Evolutionary conservation across 495 filamentous ascomycete genomes (phyloP).

Genomic region (Aspergillus steynii): DNA sequence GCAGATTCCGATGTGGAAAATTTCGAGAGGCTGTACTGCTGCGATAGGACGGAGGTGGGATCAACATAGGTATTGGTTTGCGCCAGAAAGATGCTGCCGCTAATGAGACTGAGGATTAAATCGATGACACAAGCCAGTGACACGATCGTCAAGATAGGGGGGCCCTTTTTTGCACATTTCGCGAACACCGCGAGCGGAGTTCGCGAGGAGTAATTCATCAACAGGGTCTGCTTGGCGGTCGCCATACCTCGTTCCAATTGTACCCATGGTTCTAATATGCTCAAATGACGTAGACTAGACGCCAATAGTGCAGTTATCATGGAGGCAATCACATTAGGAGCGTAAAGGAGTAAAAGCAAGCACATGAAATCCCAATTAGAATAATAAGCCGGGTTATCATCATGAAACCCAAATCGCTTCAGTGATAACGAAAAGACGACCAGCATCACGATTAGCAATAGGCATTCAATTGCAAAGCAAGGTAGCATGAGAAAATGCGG

Average conservation of each 20-base stretch:
- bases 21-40: constrained; percentile 12
- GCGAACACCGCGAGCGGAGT: constrained; percentile 13
- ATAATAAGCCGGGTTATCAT: constrained; percentile 9
- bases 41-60: constrained; percentile 2
- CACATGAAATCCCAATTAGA: constrained; percentile 10
- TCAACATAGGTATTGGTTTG: constrained; percentile 9
- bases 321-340: constrained; percentile 26
- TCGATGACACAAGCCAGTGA: constrained; percentile 19
- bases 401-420: constrained; percentile 13
- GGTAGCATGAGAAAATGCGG: constrained; percentile 30
- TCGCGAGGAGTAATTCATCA: constrained; percentile 20
- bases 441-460: constrained; percentile 16
- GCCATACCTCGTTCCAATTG: constrained; percentile 18
- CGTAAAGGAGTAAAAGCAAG: constrained; percentile 19
- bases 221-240: constrained; percentile 7
- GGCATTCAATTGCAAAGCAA: constrained; percentile 24
- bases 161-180: constrained; percentile 5
- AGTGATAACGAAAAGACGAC: constrained; percentile 17
- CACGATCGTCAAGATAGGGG: constrained; percentile 8
- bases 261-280: constrained; percentile 26
- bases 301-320: constrained; percentile 24
- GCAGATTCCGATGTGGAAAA: constrained; percentile 12
- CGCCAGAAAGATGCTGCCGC: constrained; percentile 28
- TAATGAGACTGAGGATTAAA: constrained; percentile 18
- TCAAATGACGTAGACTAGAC: constrained; percentile 26